phyloP scores from a whole-genome alignment of 257 asterid genomes.

The Solanum sitiens region DNA sequence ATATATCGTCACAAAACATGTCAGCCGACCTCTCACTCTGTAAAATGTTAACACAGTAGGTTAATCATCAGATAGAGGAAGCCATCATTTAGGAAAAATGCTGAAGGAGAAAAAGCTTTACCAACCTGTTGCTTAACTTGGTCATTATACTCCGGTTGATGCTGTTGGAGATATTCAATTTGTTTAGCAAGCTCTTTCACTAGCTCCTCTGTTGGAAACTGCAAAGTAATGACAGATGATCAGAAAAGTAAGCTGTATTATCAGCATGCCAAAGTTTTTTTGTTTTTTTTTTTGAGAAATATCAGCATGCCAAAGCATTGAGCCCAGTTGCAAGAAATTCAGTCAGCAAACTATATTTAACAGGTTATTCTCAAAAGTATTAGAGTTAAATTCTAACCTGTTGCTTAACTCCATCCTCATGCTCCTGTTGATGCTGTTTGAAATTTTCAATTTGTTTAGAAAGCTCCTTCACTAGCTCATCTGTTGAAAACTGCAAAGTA shows the following conservation, averaged over 20 bases:
- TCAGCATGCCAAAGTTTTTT: constrained; percentile 7
- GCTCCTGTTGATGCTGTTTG: not conserved
- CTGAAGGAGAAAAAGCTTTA: constrained; percentile 19
- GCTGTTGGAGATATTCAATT: not conserved
- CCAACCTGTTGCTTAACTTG: not conserved
- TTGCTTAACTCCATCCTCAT: constrained; percentile 10
- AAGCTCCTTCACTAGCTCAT: not conserved
- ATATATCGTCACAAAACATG: constrained; percentile 85
- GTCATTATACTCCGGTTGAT: not conserved
- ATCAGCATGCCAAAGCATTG: not conserved
- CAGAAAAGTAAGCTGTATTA: not conserved
- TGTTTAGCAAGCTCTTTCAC: not conserved
- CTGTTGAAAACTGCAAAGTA: not conserved
- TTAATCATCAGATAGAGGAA: not conserved
- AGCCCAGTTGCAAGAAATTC: not conserved
- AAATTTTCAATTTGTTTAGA: not conserved
- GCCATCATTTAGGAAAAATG: not conserved
- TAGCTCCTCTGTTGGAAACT: not conserved
- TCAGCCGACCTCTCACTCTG: constrained; percentile 77
- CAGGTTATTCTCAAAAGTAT: not conserved
- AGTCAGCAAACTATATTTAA: not conserved
- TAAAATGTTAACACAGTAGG: constrained; percentile 1
- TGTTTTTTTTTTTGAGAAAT: not conserved
- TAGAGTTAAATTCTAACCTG: constrained; percentile 1
- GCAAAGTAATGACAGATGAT: not conserved